A percentile compares a stretch with the other conserved stretches of the same genome.
phyloP scores from a whole-genome alignment of 768 basidiomycete species.

The Cystobasidium tubakii region DNA sequence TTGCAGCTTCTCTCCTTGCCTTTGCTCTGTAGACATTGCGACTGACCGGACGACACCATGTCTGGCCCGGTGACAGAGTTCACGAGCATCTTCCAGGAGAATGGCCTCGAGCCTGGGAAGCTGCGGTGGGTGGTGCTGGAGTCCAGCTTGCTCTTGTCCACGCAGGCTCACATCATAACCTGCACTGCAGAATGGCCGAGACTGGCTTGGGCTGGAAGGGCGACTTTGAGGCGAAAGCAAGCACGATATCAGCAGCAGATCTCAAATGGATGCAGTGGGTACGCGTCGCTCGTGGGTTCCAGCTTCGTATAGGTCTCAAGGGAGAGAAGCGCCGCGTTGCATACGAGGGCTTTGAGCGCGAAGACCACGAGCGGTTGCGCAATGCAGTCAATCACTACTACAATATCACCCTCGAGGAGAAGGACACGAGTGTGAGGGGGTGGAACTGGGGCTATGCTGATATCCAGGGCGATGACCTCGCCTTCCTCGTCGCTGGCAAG shows the following conservation, averaged over 20 bases:
- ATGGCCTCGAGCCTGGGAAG: slow-evolving; percentile 35
- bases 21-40: no score
- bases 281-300: slow-evolving; percentile 79
- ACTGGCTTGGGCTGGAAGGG: slow-evolving; percentile 90
- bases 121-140: slow-evolving; percentile 11
- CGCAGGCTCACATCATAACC: background rate
- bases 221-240: slow-evolving; percentile 58
- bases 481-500: slow-evolving; percentile 81
- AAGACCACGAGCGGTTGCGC: slow-evolving; percentile 88
- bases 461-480: slow-evolving; percentile 86
- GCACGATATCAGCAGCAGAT: slow-evolving; percentile 62
- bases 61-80: slow-evolving; percentile 23
- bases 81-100: slow-evolving; percentile 30
- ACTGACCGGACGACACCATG: no score
- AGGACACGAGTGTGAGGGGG: slow-evolving; percentile 82
- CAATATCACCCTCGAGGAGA: slow-evolving; percentile 71
- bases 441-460: slow-evolving; percentile 99
- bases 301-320: slow-evolving; percentile 75
- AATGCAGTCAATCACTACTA: slow-evolving; percentile 79
- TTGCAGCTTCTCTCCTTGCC: background rate
- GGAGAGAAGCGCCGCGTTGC: slow-evolving; percentile 59
- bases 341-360: slow-evolving; percentile 90
- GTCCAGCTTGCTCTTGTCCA: background rate
- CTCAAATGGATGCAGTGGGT: slow-evolving; percentile 59
- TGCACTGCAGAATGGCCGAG: slow-evolving; percentile 61